These are phyloP conservation scores for Eucalyptus decipiens DNA, from an alignment of 345 rosid species.

Conservation along the genomic window DNA sequence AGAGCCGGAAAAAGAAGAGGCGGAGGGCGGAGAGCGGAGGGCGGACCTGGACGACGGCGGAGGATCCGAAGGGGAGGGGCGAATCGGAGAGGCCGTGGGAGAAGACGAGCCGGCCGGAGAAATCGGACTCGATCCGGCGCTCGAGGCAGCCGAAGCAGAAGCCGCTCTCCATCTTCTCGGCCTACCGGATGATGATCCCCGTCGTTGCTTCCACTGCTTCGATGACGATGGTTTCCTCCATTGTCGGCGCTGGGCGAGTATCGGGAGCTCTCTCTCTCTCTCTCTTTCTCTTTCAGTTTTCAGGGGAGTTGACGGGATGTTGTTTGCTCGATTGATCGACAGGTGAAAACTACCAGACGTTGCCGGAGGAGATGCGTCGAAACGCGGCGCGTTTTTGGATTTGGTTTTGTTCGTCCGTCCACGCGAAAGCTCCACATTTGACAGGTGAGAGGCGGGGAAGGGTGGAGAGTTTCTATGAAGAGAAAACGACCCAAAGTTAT, in stretches of 20 bases:
- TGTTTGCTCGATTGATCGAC: not conserved
- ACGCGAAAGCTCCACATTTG: not conserved
- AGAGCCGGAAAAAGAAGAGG: not conserved
- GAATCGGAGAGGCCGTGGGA: conserved; percentile 62
- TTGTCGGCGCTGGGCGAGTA: not conserved
- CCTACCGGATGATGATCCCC: not conserved
- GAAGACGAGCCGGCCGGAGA: conserved; percentile 46
- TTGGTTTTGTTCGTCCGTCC: not conserved
- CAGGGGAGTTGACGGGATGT: not conserved
- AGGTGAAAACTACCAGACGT: not conserved
- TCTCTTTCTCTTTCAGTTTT: not conserved
- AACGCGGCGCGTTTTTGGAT: not conserved
- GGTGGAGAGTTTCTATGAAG: not conserved
- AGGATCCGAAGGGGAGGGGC: conserved; percentile 59
- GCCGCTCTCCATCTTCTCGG: not conserved
- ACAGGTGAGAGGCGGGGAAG: not conserved
- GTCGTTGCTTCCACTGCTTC: not conserved
- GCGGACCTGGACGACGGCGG: conserved; percentile 64
- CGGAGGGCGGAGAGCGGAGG: not conserved
- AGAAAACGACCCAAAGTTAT: not conserved
- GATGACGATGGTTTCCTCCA: not conserved
- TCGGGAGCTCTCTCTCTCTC: not conserved
- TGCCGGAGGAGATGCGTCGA: not conserved
- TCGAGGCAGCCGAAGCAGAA: conserved; percentile 70
- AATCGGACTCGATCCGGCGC: conserved; percentile 52